Base-by-base conservation (phyloP, 2,329 filamentous ascomycete genomes). In the Fusarium chuoi region DNA sequence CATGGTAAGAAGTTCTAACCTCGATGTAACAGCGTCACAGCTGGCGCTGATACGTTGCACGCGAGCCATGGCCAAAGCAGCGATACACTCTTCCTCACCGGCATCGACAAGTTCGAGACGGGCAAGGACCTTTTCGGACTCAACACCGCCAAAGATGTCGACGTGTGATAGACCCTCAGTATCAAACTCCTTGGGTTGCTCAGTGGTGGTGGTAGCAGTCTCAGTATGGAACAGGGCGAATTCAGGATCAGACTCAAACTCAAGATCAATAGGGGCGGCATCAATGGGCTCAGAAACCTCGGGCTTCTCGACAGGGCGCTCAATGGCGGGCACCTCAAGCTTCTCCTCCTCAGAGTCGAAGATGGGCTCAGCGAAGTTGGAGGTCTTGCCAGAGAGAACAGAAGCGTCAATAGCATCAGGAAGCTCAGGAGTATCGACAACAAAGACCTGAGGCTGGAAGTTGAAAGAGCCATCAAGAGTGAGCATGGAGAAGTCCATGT, bases 401-500 rank as follows among this genome's bases (percentile, higher is more conserved):
- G 89, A 86, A 11, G 89, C 83, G 79, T 92, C 86, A 74, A 95
- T 87, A 30, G 84, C 78, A 49, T 86, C 82, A 10, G 92, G 91
- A 33, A 92, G 85, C 75, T 92, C 88, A 5, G 92, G 91, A 5
- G 93, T 88, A 73, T 93, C 90, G n/a, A 95, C 89, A 56, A 94
- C 89, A 78, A 93, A 97, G 55, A 93, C 91, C 79, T 91, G 90
- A 30, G 91, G 91, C 79, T 93, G 91, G 81, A 89, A 91, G 81
- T 85, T 87, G 81, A 87, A 91, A 66, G 85, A 85, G 60, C 83
- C 81, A 78, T 89, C 89, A 51, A 95, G 82, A 73, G 80, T 85
- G n/a, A 96, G 87, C 83, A 92, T 89, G 61, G 91, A 90, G 77
- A 95, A 91, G 78, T 97, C 93, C 82, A 95, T 87, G 59, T 85